phyloP scores from a whole-genome alignment of 257 asterid species.

The Petrea volubilis region DNA sequence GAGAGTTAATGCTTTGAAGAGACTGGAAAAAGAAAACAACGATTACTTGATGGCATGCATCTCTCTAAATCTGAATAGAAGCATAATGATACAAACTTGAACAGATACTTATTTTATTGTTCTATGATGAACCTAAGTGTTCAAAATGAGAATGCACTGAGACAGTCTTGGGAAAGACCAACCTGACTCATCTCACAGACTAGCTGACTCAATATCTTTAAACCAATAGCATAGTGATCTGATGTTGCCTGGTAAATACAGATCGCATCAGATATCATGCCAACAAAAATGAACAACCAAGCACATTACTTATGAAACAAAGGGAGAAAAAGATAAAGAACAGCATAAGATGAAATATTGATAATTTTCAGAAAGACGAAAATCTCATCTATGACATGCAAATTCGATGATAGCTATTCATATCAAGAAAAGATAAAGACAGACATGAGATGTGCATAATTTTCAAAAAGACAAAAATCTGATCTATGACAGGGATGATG shows the following conservation, averaged over 20 bases:
- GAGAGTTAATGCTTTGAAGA: conserved; percentile 13
- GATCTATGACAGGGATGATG: too few species aligned
- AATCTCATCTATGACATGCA: too few species aligned
- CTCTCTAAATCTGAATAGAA: conserved; percentile 12
- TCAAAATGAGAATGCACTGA: conserved; percentile 16
- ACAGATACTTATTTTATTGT: neutral
- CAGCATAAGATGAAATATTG: too few species aligned
- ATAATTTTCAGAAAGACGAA: too few species aligned
- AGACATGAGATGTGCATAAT: too few species aligned
- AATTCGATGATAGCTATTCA: too few species aligned
- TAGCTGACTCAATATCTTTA: conserved; percentile 94
- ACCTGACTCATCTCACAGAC: conserved; percentile 99
- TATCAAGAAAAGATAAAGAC: too few species aligned
- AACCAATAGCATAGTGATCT: conserved; percentile 87
- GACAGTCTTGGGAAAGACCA: conserved; percentile 16
- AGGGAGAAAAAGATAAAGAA: too few species aligned
- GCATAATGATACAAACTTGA: neutral
- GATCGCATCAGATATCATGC: conserved; percentile 29
- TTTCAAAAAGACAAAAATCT: too few species aligned
- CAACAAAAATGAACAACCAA: too few species aligned
- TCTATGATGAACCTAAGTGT: conserved; percentile 9
- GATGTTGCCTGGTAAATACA: conserved; percentile 74
- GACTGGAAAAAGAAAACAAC: neutral
- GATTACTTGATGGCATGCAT: conserved; percentile 9
- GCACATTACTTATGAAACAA: too few species aligned